These are phyloP conservation scores for Marasmius sp. DNA, from an alignment of 1,284 basidiomycete genomes.

Conservation along the genomic window DNA sequence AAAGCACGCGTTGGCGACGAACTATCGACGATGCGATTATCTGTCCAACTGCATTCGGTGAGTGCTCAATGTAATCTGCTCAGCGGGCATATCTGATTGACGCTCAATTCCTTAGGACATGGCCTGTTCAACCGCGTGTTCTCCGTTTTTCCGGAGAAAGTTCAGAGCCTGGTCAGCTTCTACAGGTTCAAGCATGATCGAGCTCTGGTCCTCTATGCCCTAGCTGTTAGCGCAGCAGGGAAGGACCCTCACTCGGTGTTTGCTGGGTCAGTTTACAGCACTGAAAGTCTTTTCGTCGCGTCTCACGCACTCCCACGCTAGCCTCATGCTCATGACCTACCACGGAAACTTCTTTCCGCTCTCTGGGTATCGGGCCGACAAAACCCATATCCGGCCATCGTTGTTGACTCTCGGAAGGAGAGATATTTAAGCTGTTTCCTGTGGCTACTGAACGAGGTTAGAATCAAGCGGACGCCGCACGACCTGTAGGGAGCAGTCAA, in stretches of 20 bases:
- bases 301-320: slow-evolving; percentile 20
- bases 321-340: slow-evolving; percentile 80
- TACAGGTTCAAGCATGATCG: slow-evolving; percentile 74
- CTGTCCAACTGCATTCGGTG: slow-evolving; percentile 74
- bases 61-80: slow-evolving; percentile 13
- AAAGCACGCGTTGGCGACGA: no score
- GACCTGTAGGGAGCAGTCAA: slow-evolving; percentile 63
- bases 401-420: slow-evolving; percentile 55
- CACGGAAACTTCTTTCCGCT: slow-evolving; percentile 68
- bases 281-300: neutral
- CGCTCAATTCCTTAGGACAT: slow-evolving; percentile 37
- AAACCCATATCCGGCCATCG: slow-evolving; percentile 58
- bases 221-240: slow-evolving; percentile 64
- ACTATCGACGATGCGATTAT: no score
- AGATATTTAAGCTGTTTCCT: slow-evolving; percentile 68
- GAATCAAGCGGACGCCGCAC: slow-evolving; percentile 69
- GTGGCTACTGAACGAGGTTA: slow-evolving; percentile 80
- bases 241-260: slow-evolving; percentile 71
- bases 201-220: slow-evolving; percentile 65
- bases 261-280: slow-evolving; percentile 52
- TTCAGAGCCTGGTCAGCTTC: slow-evolving; percentile 65
- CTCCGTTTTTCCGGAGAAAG: slow-evolving; percentile 67
- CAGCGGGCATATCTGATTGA: neutral
- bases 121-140: slow-evolving; percentile 79
- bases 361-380: slow-evolving; percentile 73